Percentiles rank a stretch among this genome's conserved stretches.
Conservation (phyloP, 176 grass and related monocot genomes). For the Lolium rigidum region DNA sequence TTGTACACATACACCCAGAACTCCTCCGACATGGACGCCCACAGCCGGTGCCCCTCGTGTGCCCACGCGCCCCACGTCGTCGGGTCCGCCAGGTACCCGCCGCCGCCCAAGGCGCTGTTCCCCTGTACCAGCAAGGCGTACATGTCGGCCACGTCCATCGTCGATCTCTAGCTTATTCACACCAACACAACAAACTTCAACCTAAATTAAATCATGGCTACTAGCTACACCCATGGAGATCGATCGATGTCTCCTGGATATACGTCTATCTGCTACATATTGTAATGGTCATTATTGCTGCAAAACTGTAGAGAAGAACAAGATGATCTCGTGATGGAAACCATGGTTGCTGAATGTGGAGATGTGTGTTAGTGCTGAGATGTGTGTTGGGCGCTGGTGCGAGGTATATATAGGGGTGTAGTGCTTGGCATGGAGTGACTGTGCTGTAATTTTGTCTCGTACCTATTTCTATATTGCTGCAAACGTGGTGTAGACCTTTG, state of each 20-base stretch:
- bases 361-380: not conserved
- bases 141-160: constrained; percentile 28
- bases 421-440: not conserved
- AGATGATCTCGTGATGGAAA: not conserved
- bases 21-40: constrained; percentile 46
- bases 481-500: too few species aligned
- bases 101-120: not conserved
- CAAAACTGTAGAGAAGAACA: not conserved
- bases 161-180: not conserved
- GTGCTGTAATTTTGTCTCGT: not conserved
- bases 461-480: too few species aligned
- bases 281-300: not conserved
- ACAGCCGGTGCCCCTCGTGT: constrained; percentile 42
- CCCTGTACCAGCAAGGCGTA: not conserved
- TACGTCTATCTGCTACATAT: not conserved
- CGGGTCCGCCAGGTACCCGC: not conserved
- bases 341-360: too few species aligned
- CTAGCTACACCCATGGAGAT: not conserved
- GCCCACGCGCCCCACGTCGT: constrained; percentile 13
- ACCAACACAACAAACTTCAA: not conserved
- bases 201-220: not conserved
- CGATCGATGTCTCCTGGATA: not conserved
- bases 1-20: constrained; percentile 82
- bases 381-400: too few species aligned
- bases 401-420: constrained; percentile 7